Evolutionary conservation across 1,284 basidiomycete genomes (phyloP).

Genomic region (Leccinum fallax): DNA sequence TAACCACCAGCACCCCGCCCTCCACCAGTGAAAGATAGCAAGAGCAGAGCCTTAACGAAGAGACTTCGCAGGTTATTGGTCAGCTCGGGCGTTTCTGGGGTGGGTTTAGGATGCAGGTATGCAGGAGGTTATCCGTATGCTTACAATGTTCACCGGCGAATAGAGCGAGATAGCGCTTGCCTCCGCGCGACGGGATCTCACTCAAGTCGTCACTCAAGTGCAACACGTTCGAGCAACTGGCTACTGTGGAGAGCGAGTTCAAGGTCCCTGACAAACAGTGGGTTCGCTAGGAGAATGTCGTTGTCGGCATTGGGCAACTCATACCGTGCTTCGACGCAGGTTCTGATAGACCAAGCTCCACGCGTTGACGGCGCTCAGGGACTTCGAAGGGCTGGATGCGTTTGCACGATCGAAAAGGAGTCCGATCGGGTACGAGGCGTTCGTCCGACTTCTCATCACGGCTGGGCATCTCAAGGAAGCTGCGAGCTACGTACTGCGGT

Average conservation of each 20-base stretch:
- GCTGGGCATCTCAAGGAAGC: constrained; percentile 54
- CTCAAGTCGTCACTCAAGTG: too few species aligned
- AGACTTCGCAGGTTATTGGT: too few species aligned
- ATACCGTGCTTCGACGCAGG: constrained; percentile 41
- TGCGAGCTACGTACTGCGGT: constrained; percentile 72
- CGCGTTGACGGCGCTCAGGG: constrained; percentile 71
- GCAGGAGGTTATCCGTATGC: too few species aligned
- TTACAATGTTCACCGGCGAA: too few species aligned
- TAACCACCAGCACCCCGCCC: too few species aligned
- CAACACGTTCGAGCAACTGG: too few species aligned
- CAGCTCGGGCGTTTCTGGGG: too few species aligned
- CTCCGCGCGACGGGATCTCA: too few species aligned
- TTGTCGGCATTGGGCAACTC: constrained; percentile 4
- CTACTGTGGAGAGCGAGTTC: constrained; percentile 72
- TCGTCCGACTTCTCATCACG: constrained; percentile 32
- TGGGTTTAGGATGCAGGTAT: too few species aligned
- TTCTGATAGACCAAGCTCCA: constrained; percentile 93
- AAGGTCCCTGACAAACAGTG: constrained; percentile 91
- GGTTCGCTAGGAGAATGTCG: not conserved
- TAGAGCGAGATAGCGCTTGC: too few species aligned
- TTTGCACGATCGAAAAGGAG: constrained; percentile 87
- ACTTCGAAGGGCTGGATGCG: constrained; percentile 83
- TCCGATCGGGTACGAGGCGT: constrained; percentile 94
- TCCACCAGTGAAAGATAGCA: too few species aligned
- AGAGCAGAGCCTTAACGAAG: too few species aligned